Percentiles rank a stretch among this genome's conserved stretches.
Conservation (phyloP, 2,329 filamentous ascomycete species). For the Periconia sp. region DNA sequence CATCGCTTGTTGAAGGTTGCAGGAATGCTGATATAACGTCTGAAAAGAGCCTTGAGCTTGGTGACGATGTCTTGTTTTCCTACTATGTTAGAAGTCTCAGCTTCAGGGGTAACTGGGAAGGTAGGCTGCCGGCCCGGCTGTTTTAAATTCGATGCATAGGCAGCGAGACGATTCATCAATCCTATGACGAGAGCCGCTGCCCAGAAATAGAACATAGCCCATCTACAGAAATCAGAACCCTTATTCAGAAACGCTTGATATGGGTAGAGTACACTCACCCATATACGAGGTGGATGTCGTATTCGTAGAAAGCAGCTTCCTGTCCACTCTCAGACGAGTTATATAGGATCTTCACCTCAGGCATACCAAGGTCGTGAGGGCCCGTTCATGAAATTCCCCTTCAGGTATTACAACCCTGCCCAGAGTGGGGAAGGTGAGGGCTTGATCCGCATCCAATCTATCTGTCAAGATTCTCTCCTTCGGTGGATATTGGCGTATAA, state of each 20-base stretch:
- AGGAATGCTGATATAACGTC: conserved; percentile 45
- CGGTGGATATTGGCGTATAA: conserved; percentile 24
- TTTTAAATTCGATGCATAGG: conserved; percentile 14
- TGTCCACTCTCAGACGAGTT: conserved; percentile 5
- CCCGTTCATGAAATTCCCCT: conserved; percentile 23
- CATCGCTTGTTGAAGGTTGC: conserved; percentile 47
- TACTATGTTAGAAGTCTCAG: background rate
- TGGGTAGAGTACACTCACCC: conserved; percentile 18
- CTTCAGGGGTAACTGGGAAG: background rate
- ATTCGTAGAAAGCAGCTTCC: conserved; percentile 30
- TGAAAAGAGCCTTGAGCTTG: conserved; percentile 15
- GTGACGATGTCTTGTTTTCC: background rate
- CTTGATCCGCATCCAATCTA: conserved; percentile 22
- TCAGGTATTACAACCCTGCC: conserved; percentile 25
- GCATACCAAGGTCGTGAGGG: conserved; percentile 32
- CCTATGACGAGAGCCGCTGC: conserved; percentile 27
- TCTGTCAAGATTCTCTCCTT: conserved; percentile 17
- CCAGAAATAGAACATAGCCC: conserved; percentile 39
- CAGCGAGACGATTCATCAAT: conserved; percentile 20
- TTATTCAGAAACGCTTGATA: background rate
- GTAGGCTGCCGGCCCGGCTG: conserved; percentile 9
- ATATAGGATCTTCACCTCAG: background rate
- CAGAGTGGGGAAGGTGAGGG: conserved; percentile 16
- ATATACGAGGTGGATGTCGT: conserved; percentile 32
- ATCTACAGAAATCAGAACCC: conserved; percentile 12